phyloP scores from a whole-genome alignment of 441 rosid genomes.

The Croton setiger region DNA sequence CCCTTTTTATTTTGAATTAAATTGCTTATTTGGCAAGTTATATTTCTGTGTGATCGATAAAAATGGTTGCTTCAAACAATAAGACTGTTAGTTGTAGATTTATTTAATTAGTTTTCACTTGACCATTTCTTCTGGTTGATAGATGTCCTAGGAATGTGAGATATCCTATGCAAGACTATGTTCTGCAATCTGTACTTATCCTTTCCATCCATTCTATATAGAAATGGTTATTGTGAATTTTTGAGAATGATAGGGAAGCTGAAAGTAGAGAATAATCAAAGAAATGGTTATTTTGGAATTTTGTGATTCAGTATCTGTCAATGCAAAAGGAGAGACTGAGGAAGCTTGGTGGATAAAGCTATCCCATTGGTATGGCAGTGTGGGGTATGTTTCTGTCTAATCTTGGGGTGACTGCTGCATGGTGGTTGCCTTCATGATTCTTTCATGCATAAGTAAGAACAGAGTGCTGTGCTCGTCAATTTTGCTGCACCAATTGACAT shows the following conservation, averaged over 20 bases:
- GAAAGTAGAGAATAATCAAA: constrained; percentile 1
- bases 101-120: neutral
- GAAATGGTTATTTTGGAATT: neutral
- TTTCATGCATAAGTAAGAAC: neutral
- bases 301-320: constrained; percentile 1
- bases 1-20: neutral
- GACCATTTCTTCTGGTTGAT: neutral
- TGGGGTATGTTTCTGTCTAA: neutral
- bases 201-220: neutral
- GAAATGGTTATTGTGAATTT: neutral
- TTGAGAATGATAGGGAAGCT: neutral
- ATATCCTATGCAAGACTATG: neutral
- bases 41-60: neutral
- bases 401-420: neutral
- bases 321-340: neutral
- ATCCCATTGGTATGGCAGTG: neutral
- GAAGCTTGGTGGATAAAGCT: neutral
- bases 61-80: neutral
- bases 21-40: neutral
- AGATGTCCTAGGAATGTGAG: neutral
- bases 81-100: neutral
- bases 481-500: neutral
- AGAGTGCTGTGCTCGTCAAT: neutral
- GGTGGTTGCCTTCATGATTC: neutral
- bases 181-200: neutral